A percentile compares a stretch with the other conserved stretches of the same genome.
Conservation (phyloP, 176 grass and related monocot species). For the Themeda triandra region DNA sequence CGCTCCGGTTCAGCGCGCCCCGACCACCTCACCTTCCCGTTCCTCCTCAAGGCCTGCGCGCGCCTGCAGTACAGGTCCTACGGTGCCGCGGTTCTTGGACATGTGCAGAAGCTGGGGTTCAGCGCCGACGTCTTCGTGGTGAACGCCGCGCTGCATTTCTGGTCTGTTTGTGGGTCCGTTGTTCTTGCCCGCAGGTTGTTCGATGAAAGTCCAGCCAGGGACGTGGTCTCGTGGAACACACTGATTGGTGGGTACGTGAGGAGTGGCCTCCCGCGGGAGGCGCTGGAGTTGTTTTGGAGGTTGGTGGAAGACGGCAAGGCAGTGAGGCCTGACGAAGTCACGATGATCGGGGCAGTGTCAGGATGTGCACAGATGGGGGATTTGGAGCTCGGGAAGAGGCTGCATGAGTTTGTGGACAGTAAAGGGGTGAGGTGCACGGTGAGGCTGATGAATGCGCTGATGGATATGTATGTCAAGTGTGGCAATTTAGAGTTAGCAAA, state of each 20-base stretch:
- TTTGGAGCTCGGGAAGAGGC: slow-evolving; percentile 39
- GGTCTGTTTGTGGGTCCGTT: slow-evolving; percentile 33
- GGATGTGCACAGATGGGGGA: slow-evolving; percentile 39
- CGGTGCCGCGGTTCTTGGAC: slow-evolving; percentile 39
- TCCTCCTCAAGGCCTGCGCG: slow-evolving; percentile 68
- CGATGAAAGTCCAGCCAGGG: slow-evolving; percentile 32
- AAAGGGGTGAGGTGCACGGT: slow-evolving; percentile 39
- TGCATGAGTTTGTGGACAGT: slow-evolving; percentile 37
- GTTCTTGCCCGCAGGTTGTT: slow-evolving; percentile 37
- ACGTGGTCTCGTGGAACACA: slow-evolving; percentile 61
- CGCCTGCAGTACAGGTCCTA: background rate
- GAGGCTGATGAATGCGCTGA: slow-evolving; percentile 40
- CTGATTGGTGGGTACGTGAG: slow-evolving; percentile 44
- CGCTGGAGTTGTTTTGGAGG: slow-evolving; percentile 39
- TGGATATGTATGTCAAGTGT: slow-evolving; percentile 70
- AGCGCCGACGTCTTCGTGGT: slow-evolving; percentile 50
- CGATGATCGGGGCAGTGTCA: slow-evolving; percentile 45
- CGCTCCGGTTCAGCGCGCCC: slow-evolving; percentile 17
- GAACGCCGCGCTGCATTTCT: slow-evolving; percentile 50
- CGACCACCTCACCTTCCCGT: slow-evolving; percentile 64
- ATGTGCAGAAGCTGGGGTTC: slow-evolving; percentile 36
- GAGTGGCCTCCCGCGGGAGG: slow-evolving; percentile 22
- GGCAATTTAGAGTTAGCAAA: slow-evolving; percentile 36
- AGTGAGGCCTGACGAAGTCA: slow-evolving; percentile 43
- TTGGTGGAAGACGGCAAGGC: slow-evolving; percentile 1